Conservation (phyloP, 495 filamentous ascomycete species). For the Aspergillus steynii region DNA sequence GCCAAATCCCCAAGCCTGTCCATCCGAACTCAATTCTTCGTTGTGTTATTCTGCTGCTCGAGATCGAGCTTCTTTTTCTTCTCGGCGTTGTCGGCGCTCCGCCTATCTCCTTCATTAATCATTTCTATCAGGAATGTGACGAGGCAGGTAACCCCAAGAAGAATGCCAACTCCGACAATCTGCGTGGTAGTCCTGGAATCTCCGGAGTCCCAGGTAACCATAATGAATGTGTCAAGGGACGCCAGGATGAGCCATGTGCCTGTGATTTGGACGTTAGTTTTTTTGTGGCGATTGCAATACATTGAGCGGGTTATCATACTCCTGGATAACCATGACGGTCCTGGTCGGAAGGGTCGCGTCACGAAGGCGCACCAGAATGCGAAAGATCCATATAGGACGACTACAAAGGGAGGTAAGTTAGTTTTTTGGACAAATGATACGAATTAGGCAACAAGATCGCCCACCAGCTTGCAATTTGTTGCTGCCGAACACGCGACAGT, state of each 20-base stretch:
- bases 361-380: neutral
- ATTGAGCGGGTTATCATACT: neutral
- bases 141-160: neutral
- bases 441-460: neutral
- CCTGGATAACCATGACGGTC: neutral
- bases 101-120: neutral
- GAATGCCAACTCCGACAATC: neutral
- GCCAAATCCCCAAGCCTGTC: too few relatives aligned
- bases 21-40: too few relatives aligned
- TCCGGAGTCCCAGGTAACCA: neutral
- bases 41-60: too few relatives aligned
- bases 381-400: neutral
- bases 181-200: neutral
- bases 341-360: neutral
- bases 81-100: neutral
- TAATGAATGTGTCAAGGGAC: neutral
- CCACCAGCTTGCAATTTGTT: neutral
- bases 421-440: neutral
- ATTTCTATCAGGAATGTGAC: neutral
- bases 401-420: neutral
- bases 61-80: neutral
- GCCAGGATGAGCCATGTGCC: neutral
- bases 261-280: neutral
- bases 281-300: neutral
- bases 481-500: neutral